Evolutionary conservation across 441 rosid genomes (phyloP).

Genomic region (Isatis lusitanica): DNA sequence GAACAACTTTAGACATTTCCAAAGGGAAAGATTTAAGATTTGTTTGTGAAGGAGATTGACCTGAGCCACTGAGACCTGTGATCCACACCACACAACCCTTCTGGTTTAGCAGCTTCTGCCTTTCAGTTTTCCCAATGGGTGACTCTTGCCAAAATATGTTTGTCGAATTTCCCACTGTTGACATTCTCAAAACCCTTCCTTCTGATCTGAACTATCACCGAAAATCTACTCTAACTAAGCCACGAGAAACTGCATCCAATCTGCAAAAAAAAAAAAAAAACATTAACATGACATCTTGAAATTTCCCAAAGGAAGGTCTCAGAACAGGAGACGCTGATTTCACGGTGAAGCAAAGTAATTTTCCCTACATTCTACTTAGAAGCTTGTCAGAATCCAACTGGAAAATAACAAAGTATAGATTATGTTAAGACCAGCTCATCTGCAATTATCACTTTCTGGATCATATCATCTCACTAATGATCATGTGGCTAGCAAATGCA

Average conservation of each 20-base stretch:
- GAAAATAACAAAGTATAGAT: background rate
- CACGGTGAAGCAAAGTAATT: background rate
- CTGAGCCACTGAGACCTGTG: constrained; percentile 97
- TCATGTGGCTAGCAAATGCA: background rate
- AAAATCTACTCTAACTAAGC: constrained; percentile 3
- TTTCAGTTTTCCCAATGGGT: constrained; percentile 69
- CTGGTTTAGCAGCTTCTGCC: constrained; percentile 77
- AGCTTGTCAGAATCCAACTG: background rate
- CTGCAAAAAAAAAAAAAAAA: constrained; percentile 8
- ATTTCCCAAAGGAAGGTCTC: background rate
- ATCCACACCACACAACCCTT: constrained; percentile 93
- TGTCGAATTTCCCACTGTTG: constrained; percentile 60
- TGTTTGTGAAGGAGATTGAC: constrained; percentile 37
- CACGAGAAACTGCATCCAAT: constrained; percentile 4
- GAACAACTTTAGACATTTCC: background rate
- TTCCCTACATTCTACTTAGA: background rate
- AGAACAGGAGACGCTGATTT: background rate
- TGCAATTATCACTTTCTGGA: background rate
- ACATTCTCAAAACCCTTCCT: constrained; percentile 40
- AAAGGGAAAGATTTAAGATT: background rate
- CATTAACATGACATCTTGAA: background rate
- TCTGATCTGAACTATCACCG: constrained; percentile 8
- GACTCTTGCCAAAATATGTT: constrained; percentile 92
- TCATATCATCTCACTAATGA: constrained; percentile 15
- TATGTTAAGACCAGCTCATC: background rate